Evolutionary conservation across 2,329 filamentous ascomycete genomes (phyloP), one percentile per base, ranked within the genome.

Genomic region (Ophiosphaerella narmari): DNA sequence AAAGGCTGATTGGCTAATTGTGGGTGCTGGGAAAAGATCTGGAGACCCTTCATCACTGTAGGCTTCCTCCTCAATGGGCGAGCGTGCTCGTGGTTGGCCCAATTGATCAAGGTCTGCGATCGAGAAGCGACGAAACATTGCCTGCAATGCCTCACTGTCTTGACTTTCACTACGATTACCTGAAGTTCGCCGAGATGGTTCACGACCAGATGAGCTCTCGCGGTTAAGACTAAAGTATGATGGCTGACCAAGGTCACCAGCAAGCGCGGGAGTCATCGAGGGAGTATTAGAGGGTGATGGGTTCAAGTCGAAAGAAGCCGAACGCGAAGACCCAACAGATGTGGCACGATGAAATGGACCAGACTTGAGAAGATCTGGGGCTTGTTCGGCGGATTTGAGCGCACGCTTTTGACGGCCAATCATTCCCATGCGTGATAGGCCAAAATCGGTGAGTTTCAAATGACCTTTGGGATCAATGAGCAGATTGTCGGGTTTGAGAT

Each of bases 391-490:
- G 24, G 86, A 68, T 82, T 85, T 94, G 40, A 97, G 80, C 18
- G 93, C 91, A 65, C 94, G 86, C 78, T 99, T 97, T 75, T 99
- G 94, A 65, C 94, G 89, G 52, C 94, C 94, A 54, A 99, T 89
- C 56, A 99, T 80, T 70, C 94, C 95, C 93, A 99, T 97, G 24
- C 94, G 87, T 11, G 94, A 99, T 23, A 99, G 80, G 53, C 94
- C 94, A 77, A 99, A 99, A 72, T 99, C 94, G 1, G 95, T 99
- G 63, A 99, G 80, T 75, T 99, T 99, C 49, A 99, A 78, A 75
- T 99, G 94, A 2, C 94, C 94, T 66, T 91, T 96, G 64, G 95
- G 91, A 68, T 99, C 95, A 62, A 99, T 99, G 44, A 99, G 82
- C 29, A 99, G 82, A 68, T 99, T 99, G 71, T 99, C 94, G 1